Evolutionary conservation across 2,329 filamentous ascomycete species (phyloP), one percentile per base, ranked within the genome.

Genomic region (Xylariaceae sp.): DNA sequence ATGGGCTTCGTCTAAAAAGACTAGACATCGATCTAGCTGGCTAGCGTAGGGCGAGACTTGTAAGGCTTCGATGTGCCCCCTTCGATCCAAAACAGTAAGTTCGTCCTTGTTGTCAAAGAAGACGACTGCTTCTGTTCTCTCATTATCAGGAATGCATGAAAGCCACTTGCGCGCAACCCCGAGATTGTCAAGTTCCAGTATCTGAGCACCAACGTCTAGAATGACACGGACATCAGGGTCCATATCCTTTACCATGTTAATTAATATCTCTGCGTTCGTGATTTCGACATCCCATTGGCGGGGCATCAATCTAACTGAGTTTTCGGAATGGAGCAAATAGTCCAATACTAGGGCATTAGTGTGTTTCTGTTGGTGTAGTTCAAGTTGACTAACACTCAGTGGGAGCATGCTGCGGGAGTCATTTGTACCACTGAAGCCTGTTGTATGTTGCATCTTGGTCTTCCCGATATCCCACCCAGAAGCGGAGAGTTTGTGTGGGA

Each of bases 1-100:
- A 56, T 92, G 87, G 0, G 81, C 79, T 52, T 92, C 83, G 43
- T 92, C 88, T 0, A 92, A 73, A 48, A 85, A 92, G 0, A 91
- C 75, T 0, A 89, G 66, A 49, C 87, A 92, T 0, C 59, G 60
- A 4, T 83, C 81, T 0, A 87, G 68, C 5, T 84, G 78, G 0
- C 76, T 73, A 0, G 73, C 69, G 60, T 82, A 90, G 0, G 85
- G 77, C 0, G 88, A 91, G 0, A 73, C 77, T 3, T 80, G 76
- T 0, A 92, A 72, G 0, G 70, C 63, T 30, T 85, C 80, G 0
- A 77, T 58, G 0, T 66, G 64, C 0, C 77, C 80, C 3, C 70
- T 67, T 0, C 77, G 73, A 53, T 84, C 77, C 0, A 86, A 32
- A 0, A 87, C 81, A 0, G 69, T 76, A 0, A 85, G 59, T 3